phyloP scores from a whole-genome alignment of 495 filamentous ascomycete genomes.

The Aspergillus hancockii region DNA sequence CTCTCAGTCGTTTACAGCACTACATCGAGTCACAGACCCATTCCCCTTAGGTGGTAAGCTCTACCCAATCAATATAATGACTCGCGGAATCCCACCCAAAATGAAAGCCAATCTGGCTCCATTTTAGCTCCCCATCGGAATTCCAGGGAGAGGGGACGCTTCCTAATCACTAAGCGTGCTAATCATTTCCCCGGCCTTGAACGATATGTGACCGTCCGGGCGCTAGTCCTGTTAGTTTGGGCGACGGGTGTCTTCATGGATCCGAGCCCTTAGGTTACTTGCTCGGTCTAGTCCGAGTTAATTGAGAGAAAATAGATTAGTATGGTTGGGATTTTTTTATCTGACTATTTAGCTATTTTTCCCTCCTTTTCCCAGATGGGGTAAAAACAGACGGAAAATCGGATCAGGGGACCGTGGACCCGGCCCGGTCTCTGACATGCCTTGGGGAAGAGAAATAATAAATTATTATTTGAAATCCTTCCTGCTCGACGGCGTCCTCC shows the following conservation, averaged over 20 bases:
- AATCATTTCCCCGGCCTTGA: slow-evolving; percentile 9
- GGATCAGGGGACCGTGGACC: not conserved
- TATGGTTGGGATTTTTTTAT: no score
- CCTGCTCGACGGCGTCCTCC: not conserved
- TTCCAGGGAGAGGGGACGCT: no score
- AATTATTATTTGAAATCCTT: not conserved
- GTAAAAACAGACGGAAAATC: not conserved
- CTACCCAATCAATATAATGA: not conserved
- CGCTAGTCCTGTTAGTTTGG: slow-evolving; percentile 6
- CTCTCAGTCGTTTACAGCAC: not conserved
- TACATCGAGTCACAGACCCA: not conserved
- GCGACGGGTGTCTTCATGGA: not conserved
- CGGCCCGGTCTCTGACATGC: not conserved
- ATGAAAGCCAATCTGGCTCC: not conserved
- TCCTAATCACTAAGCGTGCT: not conserved
- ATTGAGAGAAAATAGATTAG: not conserved
- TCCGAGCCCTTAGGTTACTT: not conserved
- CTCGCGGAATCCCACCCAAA: not conserved
- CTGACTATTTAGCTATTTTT: no score
- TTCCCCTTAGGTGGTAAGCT: not conserved
- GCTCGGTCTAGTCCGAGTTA: not conserved
- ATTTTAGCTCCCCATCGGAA: not conserved
- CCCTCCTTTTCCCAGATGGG: not conserved
- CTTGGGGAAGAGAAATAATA: no score
- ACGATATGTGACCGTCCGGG: slow-evolving; percentile 4